Evolutionary conservation across 2,329 filamentous ascomycete genomes (phyloP), one percentile per base, ranked within the genome.

Genomic region (Monilinia laxa): DNA sequence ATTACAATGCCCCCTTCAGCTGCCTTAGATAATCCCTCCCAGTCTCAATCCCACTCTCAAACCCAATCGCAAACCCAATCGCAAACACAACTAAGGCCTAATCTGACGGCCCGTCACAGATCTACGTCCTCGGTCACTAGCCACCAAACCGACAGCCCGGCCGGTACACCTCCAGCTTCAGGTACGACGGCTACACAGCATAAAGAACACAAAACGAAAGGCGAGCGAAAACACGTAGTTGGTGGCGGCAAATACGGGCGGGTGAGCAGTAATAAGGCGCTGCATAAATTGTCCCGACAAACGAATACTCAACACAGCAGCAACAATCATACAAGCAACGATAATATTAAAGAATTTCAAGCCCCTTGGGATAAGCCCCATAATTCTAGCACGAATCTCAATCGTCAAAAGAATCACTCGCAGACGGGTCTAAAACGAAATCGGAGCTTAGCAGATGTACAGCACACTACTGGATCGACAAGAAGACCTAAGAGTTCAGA

Each of bases 381-480:
- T 4, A 65, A 69, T 11, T 76, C 75, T 11, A 68, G 72, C n/a
- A 74, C 73, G 20, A 74, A 67, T 58, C 77, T 85, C 16, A 75
- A 28, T 54, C 60, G 57, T 7, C 56, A 75, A 70, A 85, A 85
- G 76, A 86, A 84, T 75, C 71, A 78, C 16, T 87, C 85, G 4
- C 80, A 85, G 64, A 78, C 81, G 20, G 85, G 77, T 72, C 77
- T 87, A 64, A 87, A 86, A 78, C 84, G 85, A 75, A 87, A 87
- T 75, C 82, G 82, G 31, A 81, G 85, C 71, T 62, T n/a, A n/a
- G 58, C 58, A 62, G 58, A 62, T 62, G 58, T 62, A 25, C 45
- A 51, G 28, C 47, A 51, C 31, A 51, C 20, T 51, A 9, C 47
- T 20, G 58, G 47, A 35, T 35, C 47, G 31, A 38, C 58, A 31